phyloP scores from a whole-genome alignment of 2,329 filamentous ascomycete species.

The Aspergillus quadricinctus region DNA sequence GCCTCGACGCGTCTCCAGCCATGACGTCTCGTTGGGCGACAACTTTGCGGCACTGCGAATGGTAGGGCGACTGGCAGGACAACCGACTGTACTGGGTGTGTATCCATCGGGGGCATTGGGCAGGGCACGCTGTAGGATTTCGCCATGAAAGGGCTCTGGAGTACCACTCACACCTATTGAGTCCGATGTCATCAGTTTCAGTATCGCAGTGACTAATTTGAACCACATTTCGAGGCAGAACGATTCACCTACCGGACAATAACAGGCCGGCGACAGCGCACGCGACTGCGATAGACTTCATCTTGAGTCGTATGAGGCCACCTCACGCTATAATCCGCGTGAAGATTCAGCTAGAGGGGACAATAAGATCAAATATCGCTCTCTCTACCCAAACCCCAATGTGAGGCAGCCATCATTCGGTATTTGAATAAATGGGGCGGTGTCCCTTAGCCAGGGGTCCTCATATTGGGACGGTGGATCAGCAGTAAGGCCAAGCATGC shows the following conservation, averaged over 20 bases:
- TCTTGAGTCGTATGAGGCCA: not conserved
- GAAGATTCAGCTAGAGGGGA: not conserved
- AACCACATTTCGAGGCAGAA: not conserved
- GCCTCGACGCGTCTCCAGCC: conserved; percentile 67
- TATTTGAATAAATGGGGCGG: not conserved
- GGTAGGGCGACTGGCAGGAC: conserved; percentile 63
- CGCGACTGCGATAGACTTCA: not conserved
- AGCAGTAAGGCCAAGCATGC: not conserved
- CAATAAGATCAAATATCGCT: not conserved
- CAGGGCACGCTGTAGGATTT: conserved; percentile 38
- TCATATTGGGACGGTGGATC: not conserved
- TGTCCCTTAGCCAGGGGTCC: not conserved
- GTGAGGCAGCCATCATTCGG: not conserved
- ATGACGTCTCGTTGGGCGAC: conserved; percentile 67
- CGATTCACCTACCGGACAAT: not conserved
- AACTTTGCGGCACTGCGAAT: conserved; percentile 63
- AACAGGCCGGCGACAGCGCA: not conserved
- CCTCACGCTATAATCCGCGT: not conserved
- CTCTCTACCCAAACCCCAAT: not conserved
- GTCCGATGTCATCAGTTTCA: not conserved
- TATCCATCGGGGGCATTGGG: conserved; percentile 66
- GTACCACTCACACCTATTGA: conserved; percentile 16
- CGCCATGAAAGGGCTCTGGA: conserved; percentile 6
- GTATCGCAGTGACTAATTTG: not conserved
- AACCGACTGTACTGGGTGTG: conserved; percentile 63